Percentiles rank a stretch among this genome's conserved stretches.
phyloP scores from a whole-genome alignment of 2,329 filamentous ascomycete species.

The Aspergillus udagawae region DNA sequence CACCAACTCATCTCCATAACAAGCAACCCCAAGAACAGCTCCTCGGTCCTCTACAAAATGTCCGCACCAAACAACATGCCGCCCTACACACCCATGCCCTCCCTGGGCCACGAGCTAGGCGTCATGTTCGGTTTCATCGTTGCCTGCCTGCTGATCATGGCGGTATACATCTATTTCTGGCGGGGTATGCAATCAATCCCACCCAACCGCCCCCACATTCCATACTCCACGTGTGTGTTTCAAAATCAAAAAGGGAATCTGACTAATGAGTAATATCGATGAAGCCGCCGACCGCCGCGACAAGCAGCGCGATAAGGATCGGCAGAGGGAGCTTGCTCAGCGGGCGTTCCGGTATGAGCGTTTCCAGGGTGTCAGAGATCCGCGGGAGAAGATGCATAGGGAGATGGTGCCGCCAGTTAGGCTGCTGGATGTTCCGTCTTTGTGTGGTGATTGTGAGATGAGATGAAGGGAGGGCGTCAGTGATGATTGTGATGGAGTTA shows the following conservation, averaged over 20 bases:
- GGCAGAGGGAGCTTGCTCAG: constrained; percentile 4
- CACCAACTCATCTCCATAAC: not conserved
- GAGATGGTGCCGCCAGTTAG: constrained; percentile 3
- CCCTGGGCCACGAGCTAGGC: constrained; percentile 34
- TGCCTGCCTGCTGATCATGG: constrained; percentile 31
- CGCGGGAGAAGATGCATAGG: constrained; percentile 27
- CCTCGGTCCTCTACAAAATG: not conserved
- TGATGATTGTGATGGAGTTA: not conserved
- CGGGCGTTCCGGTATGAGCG: constrained; percentile 18
- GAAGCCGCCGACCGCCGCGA: constrained; percentile 27
- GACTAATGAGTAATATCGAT: too few relatives aligned
- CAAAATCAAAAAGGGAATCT: too few relatives aligned
- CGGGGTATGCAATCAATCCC: constrained; percentile 18
- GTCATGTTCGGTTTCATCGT: constrained; percentile 38
- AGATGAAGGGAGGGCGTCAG: not conserved
- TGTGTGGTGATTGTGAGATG: not conserved
- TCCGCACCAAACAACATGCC: constrained; percentile 15
- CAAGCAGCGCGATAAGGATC: constrained; percentile 17
- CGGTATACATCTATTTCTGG: constrained; percentile 33
- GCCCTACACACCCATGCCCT: constrained; percentile 26
- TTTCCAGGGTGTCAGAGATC: constrained; percentile 1
- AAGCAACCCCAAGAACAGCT: not conserved
- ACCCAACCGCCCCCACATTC: not conserved
- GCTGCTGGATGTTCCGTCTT: constrained; percentile 13
- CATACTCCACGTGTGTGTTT: not conserved